Conservation (phyloP, 2,329 filamentous ascomycete species). For the Fusarium globosum region DNA sequence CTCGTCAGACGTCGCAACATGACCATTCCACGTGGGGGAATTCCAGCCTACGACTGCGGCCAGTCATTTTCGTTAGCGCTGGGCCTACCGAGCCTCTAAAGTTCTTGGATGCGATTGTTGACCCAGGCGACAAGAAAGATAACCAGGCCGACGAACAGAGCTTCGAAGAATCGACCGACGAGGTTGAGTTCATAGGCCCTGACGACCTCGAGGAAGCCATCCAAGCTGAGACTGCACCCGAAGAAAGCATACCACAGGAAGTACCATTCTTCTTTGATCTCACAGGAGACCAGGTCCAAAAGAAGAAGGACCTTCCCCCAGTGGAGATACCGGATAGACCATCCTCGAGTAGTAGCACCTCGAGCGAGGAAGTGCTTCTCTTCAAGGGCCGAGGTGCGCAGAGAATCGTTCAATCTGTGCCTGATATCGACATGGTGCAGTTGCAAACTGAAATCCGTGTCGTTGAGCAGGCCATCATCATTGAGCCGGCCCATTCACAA, state of each 20-base stretch:
- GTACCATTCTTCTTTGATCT: slow-evolving; percentile 54
- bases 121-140: slow-evolving; percentile 2
- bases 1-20: slow-evolving; percentile 60
- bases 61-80: slow-evolving; percentile 65
- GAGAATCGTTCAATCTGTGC: slow-evolving; percentile 35
- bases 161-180: background rate
- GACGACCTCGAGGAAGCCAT: slow-evolving; percentile 38
- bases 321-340: slow-evolving; percentile 33
- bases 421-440: slow-evolving; percentile 40
- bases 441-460: slow-evolving; percentile 50
- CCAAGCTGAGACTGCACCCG: slow-evolving; percentile 7
- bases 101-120: slow-evolving; percentile 48
- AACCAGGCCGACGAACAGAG: background rate
- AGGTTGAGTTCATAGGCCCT: slow-evolving; percentile 30
- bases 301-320: background rate
- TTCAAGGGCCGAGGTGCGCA: slow-evolving; percentile 67
- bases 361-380: slow-evolving; percentile 75
- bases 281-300: slow-evolving; percentile 41
- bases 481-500: slow-evolving; percentile 7
- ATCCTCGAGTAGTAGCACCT: slow-evolving; percentile 50
- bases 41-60: slow-evolving; percentile 59
- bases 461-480: slow-evolving; percentile 41
- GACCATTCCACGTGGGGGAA: slow-evolving; percentile 55
- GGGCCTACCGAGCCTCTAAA: slow-evolving; percentile 63
- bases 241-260: slow-evolving; percentile 1